phyloP scores from a whole-genome alignment of 345 rosid species.

The Eucalyptus decipiens region DNA sequence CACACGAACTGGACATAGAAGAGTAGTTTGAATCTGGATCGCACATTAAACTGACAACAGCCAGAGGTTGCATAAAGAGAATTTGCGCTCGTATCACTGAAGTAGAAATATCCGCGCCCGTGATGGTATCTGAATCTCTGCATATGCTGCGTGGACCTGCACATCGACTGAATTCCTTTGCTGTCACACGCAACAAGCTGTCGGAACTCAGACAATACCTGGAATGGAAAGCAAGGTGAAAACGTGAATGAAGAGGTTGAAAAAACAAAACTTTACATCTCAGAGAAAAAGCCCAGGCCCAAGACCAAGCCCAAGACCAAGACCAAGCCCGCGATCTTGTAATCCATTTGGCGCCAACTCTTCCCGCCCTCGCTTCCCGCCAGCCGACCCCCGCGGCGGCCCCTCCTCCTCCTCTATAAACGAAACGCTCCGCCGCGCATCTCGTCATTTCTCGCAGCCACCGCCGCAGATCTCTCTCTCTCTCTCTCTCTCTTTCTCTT shows the following conservation, averaged over 20 bases:
- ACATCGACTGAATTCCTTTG: background rate
- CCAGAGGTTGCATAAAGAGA: background rate
- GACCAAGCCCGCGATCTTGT: background rate
- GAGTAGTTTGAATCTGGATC: accelerated
- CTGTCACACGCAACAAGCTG: background rate
- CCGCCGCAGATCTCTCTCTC: background rate
- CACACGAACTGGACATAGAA: background rate
- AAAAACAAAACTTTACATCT: background rate
- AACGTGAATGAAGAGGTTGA: background rate
- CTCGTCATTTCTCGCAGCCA: background rate
- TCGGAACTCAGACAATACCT: background rate
- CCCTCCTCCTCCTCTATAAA: background rate
- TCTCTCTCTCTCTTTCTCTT: background rate
- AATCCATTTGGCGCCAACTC: conserved; percentile 9
- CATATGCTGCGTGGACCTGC: background rate
- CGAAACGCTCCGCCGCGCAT: background rate
- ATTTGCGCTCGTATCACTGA: background rate
- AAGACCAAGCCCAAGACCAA: background rate
- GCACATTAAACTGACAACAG: background rate
- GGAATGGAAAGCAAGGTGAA: background rate
- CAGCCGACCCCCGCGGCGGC: background rate
- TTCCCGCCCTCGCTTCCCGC: conserved; percentile 42
- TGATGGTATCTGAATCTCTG: background rate
- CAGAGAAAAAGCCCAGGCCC: background rate
- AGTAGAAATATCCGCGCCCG: background rate